These are phyloP conservation scores for Lenzites betulinus DNA, from an alignment of 768 basidiomycete species.

Conservation along the genomic window DNA sequence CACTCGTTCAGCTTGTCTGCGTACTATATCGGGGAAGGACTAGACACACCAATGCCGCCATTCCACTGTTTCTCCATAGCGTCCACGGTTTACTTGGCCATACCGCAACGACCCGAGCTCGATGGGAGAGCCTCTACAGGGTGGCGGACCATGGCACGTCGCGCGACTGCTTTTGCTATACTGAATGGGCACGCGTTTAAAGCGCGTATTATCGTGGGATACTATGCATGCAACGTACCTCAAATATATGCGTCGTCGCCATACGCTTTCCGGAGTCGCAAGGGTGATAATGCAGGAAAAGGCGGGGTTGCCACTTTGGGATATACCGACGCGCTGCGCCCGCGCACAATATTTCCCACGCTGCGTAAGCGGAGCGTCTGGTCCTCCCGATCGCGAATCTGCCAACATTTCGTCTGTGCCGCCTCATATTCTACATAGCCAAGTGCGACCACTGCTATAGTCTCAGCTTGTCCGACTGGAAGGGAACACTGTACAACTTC, in stretches of 20 bases:
- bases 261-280: constrained; percentile 8
- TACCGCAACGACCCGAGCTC: constrained; percentile 65
- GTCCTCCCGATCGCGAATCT: too few relatives aligned
- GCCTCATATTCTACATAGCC: too few relatives aligned
- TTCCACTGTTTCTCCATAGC: constrained; percentile 63
- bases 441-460: too few relatives aligned
- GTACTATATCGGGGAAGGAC: constrained; percentile 7
- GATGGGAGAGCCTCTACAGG: constrained; percentile 58
- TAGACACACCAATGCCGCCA: constrained; percentile 74
- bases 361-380: constrained; percentile 8
- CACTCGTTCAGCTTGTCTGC: neutral
- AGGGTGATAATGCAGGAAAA: constrained; percentile 8
- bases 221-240: constrained; percentile 17
- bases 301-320: constrained; percentile 8
- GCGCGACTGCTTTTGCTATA: constrained; percentile 73
- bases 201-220: neutral
- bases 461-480: too few relatives aligned
- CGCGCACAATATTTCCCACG: constrained; percentile 9
- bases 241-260: constrained; percentile 31
- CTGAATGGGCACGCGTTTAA: constrained; percentile 36
- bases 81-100: constrained; percentile 46
- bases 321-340: constrained; percentile 20
- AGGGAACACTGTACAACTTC: too few relatives aligned
- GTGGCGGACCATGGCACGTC: constrained; percentile 64
- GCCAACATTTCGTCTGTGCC: too few relatives aligned